Evolutionary conservation across 176 grass and related monocot genomes (phyloP).

Genomic region (Urochloa ruziziensis): DNA sequence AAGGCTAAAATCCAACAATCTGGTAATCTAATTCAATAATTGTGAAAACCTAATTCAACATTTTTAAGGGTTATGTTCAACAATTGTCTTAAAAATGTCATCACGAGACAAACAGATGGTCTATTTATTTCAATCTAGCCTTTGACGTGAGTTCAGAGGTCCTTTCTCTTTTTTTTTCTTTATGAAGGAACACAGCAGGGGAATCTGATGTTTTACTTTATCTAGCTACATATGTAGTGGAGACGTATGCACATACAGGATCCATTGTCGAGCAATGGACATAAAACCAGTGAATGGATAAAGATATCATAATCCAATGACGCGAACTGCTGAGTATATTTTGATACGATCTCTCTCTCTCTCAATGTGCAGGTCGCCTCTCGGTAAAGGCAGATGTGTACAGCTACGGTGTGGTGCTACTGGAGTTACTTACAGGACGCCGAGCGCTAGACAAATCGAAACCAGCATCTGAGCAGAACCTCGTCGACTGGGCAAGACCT

Average conservation of each 20-base stretch:
- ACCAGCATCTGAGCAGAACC: conserved; percentile 42
- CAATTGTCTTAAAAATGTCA: neutral
- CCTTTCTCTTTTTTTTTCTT: neutral
- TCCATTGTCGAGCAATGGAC: neutral
- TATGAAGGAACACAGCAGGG: neutral
- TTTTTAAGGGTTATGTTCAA: neutral
- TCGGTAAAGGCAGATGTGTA: conserved; percentile 77
- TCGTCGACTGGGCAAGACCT: conserved; percentile 62
- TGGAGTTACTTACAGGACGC: conserved; percentile 59
- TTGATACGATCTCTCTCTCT: neutral
- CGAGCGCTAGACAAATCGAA: conserved; percentile 63
- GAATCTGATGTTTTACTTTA: neutral
- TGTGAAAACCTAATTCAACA: neutral
- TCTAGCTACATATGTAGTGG: neutral
- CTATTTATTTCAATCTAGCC: neutral
- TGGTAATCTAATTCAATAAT: neutral
- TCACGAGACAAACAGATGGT: neutral
- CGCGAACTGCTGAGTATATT: neutral
- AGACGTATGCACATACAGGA: neutral
- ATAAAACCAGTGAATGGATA: neutral
- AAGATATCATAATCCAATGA: neutral
- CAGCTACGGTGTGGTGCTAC: conserved; percentile 65
- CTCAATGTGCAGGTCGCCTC: conserved; percentile 50
- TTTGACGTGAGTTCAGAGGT: neutral
- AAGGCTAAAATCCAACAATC: neutral